Evolutionary conservation across 768 basidiomycete species (phyloP), one percentile per base, ranked within the genome.

Genomic region (Leccinum aurantiacum): DNA sequence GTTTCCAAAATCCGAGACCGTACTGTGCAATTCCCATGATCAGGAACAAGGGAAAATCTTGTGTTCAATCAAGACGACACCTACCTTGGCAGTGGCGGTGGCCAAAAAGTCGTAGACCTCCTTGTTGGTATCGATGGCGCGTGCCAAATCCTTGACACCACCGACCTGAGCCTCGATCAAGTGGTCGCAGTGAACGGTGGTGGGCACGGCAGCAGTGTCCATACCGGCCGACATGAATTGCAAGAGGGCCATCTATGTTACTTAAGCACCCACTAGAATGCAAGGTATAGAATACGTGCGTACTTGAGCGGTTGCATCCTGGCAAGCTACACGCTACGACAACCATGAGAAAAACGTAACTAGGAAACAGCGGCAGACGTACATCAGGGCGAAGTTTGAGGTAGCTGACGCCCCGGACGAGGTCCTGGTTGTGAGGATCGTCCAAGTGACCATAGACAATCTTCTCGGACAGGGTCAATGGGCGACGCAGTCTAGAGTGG

Each of bases 171-270:
- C 96, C 80, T 98, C 94, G 71, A 99, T 98, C 73, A 99, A 84
- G 78, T 99, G 96, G 79, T 99, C 96, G 74, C 95, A 98, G 82
- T 99, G 96, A 49, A 99, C 97, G 63, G 97, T 96, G 65, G 96
- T 96, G 35, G 96, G 96, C 64, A 98, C 95, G 50, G 96, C 96
- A 44, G 93, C 93, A 50, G 94, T 96, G 74, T 93, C 93, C 85
- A 99, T 95, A 64, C 96, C 96, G 17, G 97, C 95, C 54, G 97
- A 98, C 97, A 99, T 99, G 86, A 99, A 99, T 83, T 99, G 97
- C 65, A 99, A 84, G 58, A 99, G 85, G 19, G 97, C 97, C 97
- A 99, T 99, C 93, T 98, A 75, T 14, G 13, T 10, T 4, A 41
- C 9, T 7, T 41, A 4, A 41, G 38, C 8, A 41, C 38, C 17